Percentiles rank a stretch among this genome's conserved stretches.
These are phyloP conservation scores for Saccharomycopsis selenospora DNA, from an alignment of 805 yeast species.

Conservation along the genomic window DNA sequence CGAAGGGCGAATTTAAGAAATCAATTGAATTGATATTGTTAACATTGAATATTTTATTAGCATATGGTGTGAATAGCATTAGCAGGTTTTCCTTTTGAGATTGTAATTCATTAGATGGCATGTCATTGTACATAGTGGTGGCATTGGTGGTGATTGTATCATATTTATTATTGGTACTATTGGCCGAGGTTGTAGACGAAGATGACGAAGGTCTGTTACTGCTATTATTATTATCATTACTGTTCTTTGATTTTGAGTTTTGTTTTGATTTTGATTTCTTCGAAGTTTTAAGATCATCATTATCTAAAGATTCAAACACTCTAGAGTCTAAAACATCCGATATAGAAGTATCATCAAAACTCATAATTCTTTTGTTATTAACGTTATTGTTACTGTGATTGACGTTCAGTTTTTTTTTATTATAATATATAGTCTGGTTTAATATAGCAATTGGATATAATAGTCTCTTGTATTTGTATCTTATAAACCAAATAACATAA, in stretches of 20 bases:
- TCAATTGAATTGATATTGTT: slow-evolving; percentile 1
- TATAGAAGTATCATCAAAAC: slow-evolving; percentile 13
- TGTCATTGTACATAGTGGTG: no score
- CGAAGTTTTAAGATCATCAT: background rate
- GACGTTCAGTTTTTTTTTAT: no score
- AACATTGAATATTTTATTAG: slow-evolving; percentile 12
- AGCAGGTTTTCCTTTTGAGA: slow-evolving; percentile 1
- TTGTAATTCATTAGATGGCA: slow-evolving; percentile 2
- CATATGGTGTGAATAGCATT: slow-evolving; percentile 12
- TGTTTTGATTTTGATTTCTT: background rate
- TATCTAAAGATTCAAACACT: slow-evolving; percentile 9
- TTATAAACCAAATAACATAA: no score
- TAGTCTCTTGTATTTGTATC: no score
- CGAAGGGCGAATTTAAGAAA: slow-evolving; percentile 12
- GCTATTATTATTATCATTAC: background rate
- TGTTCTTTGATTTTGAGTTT: background rate
- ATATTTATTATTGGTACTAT: no score
- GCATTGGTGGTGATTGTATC: no score
- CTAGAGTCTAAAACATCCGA: slow-evolving; percentile 13
- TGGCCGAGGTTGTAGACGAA: no score
- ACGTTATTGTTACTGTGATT: no score
- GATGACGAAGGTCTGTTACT: no score
- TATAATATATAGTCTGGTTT: no score
- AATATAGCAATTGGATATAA: no score
- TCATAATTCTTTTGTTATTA: no score